Evolutionary conservation across 1,284 basidiomycete genomes (phyloP).

Genomic region (Ceratobasidium sp.): DNA sequence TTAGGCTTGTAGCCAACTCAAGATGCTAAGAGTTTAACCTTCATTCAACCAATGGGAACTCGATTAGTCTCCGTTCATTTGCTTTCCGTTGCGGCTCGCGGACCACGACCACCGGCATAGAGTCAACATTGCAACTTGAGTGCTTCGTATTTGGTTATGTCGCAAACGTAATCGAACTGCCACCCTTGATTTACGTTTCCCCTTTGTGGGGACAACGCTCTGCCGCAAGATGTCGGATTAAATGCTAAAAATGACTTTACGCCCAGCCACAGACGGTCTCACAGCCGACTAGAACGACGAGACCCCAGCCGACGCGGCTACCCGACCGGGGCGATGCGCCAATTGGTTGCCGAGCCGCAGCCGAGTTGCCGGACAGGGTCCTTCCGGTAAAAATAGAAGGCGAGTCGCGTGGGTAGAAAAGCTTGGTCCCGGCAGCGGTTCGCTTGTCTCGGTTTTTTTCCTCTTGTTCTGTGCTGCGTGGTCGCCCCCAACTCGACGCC

Average conservation of each 20-base stretch:
- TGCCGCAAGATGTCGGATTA: no score
- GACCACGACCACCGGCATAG: no score
- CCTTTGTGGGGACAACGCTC: neutral
- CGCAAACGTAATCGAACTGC: neutral
- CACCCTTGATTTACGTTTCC: neutral
- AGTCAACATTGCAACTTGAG: neutral
- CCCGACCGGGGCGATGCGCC: neutral
- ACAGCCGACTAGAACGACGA: neutral
- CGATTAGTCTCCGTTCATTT: no score
- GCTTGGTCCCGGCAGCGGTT: neutral
- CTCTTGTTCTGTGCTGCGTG: neutral
- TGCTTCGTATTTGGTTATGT: neutral
- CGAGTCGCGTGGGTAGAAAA: neutral
- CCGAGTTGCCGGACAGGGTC: constrained; percentile 4
- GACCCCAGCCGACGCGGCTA: neutral
- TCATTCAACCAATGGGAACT: no score
- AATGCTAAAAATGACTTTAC: neutral
- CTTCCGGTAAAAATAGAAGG: constrained; percentile 13
- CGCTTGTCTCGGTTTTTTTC: constrained; percentile 5
- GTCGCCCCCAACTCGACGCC: constrained; percentile 36
- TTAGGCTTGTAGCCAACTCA: no score
- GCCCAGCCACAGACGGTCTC: neutral
- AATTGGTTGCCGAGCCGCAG: neutral
- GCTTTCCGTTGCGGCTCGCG: no score
- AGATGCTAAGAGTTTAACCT: no score